Evolutionary conservation across 805 yeast species (phyloP), one percentile per base, ranked within the genome.

Genomic region (Metschnikowia shivogae): DNA sequence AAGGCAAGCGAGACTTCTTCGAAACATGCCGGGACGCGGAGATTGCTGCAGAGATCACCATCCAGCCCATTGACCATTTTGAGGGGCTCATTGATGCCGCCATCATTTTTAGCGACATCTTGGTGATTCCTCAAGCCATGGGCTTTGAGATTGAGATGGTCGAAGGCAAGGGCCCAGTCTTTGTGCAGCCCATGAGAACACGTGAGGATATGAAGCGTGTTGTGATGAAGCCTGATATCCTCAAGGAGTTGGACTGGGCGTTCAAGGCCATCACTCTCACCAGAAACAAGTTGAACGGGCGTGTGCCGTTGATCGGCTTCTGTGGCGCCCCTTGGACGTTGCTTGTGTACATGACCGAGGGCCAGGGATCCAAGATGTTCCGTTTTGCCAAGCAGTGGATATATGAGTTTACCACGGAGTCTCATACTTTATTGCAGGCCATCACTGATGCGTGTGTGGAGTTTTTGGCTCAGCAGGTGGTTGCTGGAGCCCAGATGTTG

Each of bases 241-340:
- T 74, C 48, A 79, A 84, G 60, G 89, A 84, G 56, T 74, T 93
- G 44, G 96, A 76, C 44, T 93, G 98, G 97, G 97, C 97, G 4
- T 87, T 88, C 71, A 83, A 86, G 58, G 86, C 97, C n/a, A 86
- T 93, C 54, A 85, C 95, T 3, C 67, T 87, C 52, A 93, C 99
- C n/a, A 78, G 99, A 65, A 74, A 74, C 52, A 88, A 86, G 59
- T 76, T 93, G 48, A 68, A 82, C 34, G 99, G 99, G 41, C 78
- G 95, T 58, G 97, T 90, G 10, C 99, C 99, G 26, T 72, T 93
- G 50, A 74, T 93, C 42, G 99, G 99, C 3, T 93, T 93, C 68
- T 86, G 89, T 55, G 99, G 99, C 44, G 97, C 96, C 7, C 99
- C 99, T 45, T 93, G 97, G 97, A 93, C 99, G 10, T 70, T 93